Evolutionary conservation across 2,329 filamentous ascomycete genomes (phyloP).

Genomic region (Fusarium irregulare): DNA sequence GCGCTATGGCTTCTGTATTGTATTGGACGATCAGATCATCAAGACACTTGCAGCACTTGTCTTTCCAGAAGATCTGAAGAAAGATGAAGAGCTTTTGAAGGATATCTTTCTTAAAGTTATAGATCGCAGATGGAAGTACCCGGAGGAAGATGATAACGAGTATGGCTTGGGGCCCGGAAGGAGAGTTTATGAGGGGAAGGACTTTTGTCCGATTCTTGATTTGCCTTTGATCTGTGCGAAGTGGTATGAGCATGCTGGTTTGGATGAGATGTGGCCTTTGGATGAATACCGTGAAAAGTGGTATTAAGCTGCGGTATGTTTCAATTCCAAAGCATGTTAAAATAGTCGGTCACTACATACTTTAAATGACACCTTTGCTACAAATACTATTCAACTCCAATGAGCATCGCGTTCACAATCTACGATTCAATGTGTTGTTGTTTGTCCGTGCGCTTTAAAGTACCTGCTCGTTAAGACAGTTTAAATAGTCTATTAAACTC

Average conservation of each 20-base stretch:
- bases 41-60: not conserved
- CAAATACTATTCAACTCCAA: no score
- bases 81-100: not conserved
- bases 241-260: not conserved
- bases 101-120: constrained; percentile 11
- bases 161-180: accelerated
- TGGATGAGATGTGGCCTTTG: not conserved
- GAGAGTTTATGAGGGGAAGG: not conserved
- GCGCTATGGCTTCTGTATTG: constrained; percentile 15
- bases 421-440: not conserved
- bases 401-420: not conserved
- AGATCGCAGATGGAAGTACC: constrained; percentile 2
- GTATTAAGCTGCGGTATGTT: not conserved
- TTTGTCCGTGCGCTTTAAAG: not conserved
- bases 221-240: not conserved
- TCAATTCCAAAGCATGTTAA: not conserved
- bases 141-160: not conserved
- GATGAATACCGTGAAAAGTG: not conserved
- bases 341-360: not conserved
- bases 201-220: not conserved
- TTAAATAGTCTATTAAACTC: not conserved
- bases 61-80: not conserved
- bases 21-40: constrained; percentile 5
- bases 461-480: not conserved
- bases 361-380: accelerated